Evolutionary conservation across 441 rosid species (phyloP).

Genomic region (Cnidoscolus chayamansa): DNA sequence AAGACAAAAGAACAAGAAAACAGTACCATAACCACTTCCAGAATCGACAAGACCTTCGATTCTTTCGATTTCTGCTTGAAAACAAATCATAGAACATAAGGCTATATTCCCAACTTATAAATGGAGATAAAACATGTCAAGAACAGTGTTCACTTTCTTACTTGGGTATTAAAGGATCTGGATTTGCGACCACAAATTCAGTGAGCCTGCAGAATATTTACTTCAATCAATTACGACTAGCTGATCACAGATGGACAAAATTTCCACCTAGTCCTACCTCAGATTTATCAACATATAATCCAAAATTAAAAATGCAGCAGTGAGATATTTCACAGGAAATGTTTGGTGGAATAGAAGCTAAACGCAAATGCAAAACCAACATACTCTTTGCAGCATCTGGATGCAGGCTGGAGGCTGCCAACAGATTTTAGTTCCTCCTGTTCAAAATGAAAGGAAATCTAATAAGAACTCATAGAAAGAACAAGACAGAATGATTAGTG

Average conservation of each 20-base stretch:
- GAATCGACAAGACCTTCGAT: slow-evolving; percentile 49
- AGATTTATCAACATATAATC: neutral
- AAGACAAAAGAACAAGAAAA: slow-evolving; percentile 12
- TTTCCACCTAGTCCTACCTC: neutral
- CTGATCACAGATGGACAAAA: neutral
- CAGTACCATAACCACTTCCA: slow-evolving; percentile 91
- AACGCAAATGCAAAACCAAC: slow-evolving; percentile 17
- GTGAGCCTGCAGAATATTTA: slow-evolving; percentile 48
- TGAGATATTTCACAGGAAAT: neutral
- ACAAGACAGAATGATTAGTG: neutral
- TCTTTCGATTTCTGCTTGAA: slow-evolving; percentile 51
- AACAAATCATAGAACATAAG: neutral
- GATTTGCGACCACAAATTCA: slow-evolving; percentile 60
- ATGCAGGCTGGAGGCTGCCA: slow-evolving; percentile 59
- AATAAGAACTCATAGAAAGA: neutral
- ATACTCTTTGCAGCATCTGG: slow-evolving; percentile 81
- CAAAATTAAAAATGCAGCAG: neutral
- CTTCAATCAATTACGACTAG: slow-evolving; percentile 16
- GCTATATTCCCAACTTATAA: slow-evolving; percentile 11
- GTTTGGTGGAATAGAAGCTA: neutral
- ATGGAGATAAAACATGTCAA: slow-evolving; percentile 3
- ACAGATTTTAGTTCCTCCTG: slow-evolving; percentile 73
- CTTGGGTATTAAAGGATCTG: slow-evolving; percentile 73
- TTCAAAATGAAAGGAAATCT: slow-evolving; percentile 13
- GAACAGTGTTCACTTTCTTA: slow-evolving; percentile 35